Evolutionary conservation across 495 filamentous ascomycete genomes (phyloP).

Genomic region (Podospora pseudoanserina): DNA sequence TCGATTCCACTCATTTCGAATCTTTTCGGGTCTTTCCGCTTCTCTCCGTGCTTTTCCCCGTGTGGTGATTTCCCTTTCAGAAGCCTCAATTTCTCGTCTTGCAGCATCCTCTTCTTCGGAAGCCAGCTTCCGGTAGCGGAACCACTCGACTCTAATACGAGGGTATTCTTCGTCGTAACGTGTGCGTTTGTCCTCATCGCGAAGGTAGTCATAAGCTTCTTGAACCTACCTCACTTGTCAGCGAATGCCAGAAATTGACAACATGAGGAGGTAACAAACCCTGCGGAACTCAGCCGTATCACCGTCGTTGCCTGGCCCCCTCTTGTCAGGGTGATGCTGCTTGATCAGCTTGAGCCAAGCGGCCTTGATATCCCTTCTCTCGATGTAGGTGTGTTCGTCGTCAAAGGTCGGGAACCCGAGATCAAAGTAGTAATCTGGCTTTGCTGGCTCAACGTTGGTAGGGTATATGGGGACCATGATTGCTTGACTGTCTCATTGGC

Average conservation of each 20-base stretch:
- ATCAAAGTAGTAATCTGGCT: neutral
- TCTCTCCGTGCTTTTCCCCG: neutral
- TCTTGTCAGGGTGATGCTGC: slow-evolving; percentile 12
- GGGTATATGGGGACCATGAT: neutral
- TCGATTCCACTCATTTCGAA: neutral
- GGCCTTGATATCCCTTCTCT: slow-evolving; percentile 7
- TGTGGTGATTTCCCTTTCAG: neutral
- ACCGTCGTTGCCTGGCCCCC: neutral
- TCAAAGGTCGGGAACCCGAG: neutral
- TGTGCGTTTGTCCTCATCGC: neutral
- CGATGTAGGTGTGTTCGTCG: neutral
- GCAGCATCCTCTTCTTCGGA: neutral
- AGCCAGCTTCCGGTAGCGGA: slow-evolving; percentile 2
- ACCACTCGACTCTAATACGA: neutral
- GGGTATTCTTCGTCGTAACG: slow-evolving; percentile 2
- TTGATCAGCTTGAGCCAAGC: slow-evolving; percentile 10
- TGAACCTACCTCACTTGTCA: neutral
- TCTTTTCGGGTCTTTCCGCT: neutral
- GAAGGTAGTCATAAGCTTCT: slow-evolving; percentile 8
- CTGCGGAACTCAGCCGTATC: slow-evolving; percentile 7
- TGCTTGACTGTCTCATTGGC: neutral
- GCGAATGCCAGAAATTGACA: neutral
- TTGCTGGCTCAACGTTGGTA: neutral
- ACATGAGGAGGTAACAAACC: neutral
- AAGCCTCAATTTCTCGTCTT: neutral